Conservation (phyloP, 2,329 filamentous ascomycete genomes). For the Pseudopyrenochaeta lycopersici region DNA sequence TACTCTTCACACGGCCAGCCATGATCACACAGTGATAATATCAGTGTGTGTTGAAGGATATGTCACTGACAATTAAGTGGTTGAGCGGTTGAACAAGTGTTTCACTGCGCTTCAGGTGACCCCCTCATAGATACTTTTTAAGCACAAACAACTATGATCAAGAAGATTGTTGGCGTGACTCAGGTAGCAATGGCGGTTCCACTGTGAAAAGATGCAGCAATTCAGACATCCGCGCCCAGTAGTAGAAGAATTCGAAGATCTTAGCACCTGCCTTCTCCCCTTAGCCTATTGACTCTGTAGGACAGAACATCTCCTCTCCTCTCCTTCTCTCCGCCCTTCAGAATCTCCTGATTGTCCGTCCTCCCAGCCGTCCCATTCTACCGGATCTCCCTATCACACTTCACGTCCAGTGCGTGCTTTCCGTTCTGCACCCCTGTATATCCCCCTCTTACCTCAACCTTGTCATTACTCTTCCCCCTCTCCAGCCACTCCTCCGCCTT, state of each 20-base stretch:
- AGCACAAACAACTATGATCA: not conserved
- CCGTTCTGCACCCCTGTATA: constrained; percentile 4
- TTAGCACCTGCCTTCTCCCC: too few species aligned
- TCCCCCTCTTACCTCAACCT: constrained; percentile 7
- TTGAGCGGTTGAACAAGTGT: constrained; percentile 3
- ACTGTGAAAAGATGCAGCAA: too few species aligned
- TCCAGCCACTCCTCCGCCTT: constrained; percentile 28
- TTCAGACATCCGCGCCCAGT: too few species aligned
- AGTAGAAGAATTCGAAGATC: too few species aligned
- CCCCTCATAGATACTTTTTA: not conserved
- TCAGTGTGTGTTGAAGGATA: not conserved
- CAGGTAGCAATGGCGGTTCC: not conserved
- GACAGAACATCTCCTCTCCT: not conserved
- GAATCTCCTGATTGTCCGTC: not conserved
- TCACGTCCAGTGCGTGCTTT: not conserved
- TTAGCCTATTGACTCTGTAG: not conserved
- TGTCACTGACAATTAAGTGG: not conserved
- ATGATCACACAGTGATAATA: constrained; percentile 4
- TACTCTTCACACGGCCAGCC: not conserved
- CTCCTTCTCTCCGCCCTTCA: not conserved
- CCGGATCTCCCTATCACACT: constrained; percentile 7
- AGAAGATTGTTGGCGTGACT: not conserved
- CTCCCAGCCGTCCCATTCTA: constrained; percentile 8
- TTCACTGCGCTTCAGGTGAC: not conserved
- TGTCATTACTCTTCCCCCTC: constrained; percentile 7